A percentile compares a stretch with the other conserved stretches of the same genome.
These are phyloP conservation scores for Lecanosticta acicola DNA, from an alignment of 2,329 filamentous ascomycete genomes.

Conservation along the genomic window DNA sequence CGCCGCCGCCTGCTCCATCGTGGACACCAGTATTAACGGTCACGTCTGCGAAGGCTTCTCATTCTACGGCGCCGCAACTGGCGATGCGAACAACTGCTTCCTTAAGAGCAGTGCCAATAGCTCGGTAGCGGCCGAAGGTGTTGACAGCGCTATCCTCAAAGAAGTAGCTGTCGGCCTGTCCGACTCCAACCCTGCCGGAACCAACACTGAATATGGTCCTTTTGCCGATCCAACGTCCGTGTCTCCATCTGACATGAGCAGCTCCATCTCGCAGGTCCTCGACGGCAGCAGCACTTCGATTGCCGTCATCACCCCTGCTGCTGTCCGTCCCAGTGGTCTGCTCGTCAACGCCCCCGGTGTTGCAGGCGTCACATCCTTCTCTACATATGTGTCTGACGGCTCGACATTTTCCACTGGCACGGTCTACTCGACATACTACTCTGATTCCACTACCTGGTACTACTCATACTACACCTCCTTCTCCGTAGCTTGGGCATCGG, in stretches of 20 bases:
- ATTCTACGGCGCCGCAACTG: constrained; percentile 23
- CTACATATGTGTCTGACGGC: constrained; percentile 28
- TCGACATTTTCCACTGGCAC: constrained; percentile 29
- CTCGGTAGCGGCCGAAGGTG: constrained; percentile 22
- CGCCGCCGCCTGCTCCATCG: constrained; percentile 30
- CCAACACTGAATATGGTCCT: constrained; percentile 23
- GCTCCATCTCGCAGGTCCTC: constrained; percentile 23
- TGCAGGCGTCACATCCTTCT: constrained; percentile 22
- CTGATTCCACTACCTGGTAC: constrained; percentile 26
- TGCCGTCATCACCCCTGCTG: constrained; percentile 25
- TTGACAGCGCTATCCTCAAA: constrained; percentile 29
- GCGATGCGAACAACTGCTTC: constrained; percentile 29
- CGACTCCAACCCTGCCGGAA: constrained; percentile 15
- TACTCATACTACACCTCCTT: constrained; percentile 27
- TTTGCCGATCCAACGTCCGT: constrained; percentile 19
- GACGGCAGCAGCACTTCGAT: constrained; percentile 28
- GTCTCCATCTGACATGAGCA: constrained; percentile 22
- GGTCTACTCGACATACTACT: constrained; percentile 26
- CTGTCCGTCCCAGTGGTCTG: constrained; percentile 19
- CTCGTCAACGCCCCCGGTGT: constrained; percentile 16
- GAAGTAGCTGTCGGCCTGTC: constrained; percentile 26
- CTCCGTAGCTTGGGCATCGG: constrained; percentile 26
- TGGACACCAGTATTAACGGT: constrained; percentile 25
- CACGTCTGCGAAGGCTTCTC: constrained; percentile 31
- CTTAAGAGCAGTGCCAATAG: constrained; percentile 27